Base-by-base conservation (phyloP, 2,329 filamentous ascomycete genomes). In the Penicillium vulpinum region DNA sequence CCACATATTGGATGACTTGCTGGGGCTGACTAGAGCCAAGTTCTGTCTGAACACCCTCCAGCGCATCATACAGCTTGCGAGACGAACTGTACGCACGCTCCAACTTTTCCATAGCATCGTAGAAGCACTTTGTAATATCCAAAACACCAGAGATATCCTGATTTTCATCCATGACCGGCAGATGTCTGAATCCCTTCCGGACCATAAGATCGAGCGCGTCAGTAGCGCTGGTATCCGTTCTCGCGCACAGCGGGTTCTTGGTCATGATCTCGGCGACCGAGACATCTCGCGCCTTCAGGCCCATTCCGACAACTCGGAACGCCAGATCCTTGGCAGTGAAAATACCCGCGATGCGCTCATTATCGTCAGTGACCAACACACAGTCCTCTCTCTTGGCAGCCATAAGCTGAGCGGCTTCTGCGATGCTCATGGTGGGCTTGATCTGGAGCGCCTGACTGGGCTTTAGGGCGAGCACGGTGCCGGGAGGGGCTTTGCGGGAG, bases 251-350 rank as follows among this genome's bases (percentile, higher is more conserved):
- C 11, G 94, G 94, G 79, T 99, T 99, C 83, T 97, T 97, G 73
- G 94, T 99, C 94, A 99, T 99, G 76, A 99, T 99, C 73, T 97
- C 92, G 65, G 92, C 90, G 73, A 99, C 97, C 22, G 91, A 96
- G 67, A 97, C 86, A 72, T 88, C 91, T 74, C 86, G 88, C 31
- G 94, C 90, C 80, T 96, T 96, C 70, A 92, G 83, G 28, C 94
- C 94, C 54, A 88, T 86, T 54, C 93, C 94, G 26, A 99, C 93
- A 11, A 99, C 94, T 57, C 94, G 88, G 81, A 97, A 99, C 18
- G 94, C 94, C 72, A 99, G 82, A 81, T 99, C 94, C 81, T 99
- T 99, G 65, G 94, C 94, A 0, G 94, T 99, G 76, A 99, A 99
- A 75, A 99, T 99, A 78, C 94, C 94, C 43, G 94, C 91, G 77